These are phyloP conservation scores for Aspergillus steynii DNA, from an alignment of 495 filamentous ascomycete genomes.

Conservation along the genomic window DNA sequence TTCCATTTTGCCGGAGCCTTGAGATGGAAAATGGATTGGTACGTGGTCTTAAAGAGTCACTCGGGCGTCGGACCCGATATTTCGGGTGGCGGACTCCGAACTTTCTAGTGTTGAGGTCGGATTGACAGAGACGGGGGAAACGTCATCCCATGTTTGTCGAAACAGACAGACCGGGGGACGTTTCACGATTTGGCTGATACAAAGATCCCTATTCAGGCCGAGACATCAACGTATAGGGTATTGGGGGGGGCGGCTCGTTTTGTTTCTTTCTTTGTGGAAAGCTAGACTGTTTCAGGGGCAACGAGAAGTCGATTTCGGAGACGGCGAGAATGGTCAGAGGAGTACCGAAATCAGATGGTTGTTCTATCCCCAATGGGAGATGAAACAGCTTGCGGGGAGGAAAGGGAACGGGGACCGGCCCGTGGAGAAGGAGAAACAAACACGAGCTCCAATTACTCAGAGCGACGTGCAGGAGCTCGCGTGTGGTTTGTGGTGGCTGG, in stretches of 20 bases:
- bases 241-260: not conserved
- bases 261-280: not conserved
- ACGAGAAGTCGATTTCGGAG: not conserved
- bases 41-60: too few species aligned
- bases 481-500: conserved; percentile 4
- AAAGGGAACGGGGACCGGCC: not conserved
- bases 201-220: too few species aligned
- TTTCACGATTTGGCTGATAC: too few species aligned
- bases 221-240: not conserved
- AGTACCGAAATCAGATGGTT: not conserved
- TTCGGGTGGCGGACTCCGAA: conserved; percentile 25
- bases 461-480: conserved; percentile 2
- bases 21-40: conserved; percentile 1
- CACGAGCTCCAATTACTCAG: not conserved
- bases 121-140: conserved; percentile 17
- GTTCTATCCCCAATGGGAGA: not conserved
- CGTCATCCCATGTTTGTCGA: conserved; percentile 38
- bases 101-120: conserved; percentile 25
- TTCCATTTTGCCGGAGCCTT: conserved; percentile 47
- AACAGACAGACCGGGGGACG: not conserved
- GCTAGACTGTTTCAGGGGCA: not conserved
- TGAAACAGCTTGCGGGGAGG: not conserved
- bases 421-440: not conserved
- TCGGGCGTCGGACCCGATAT: not conserved
- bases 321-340: not conserved